Percentiles rank a stretch among this genome's conserved stretches.
Evolutionary conservation across 2,329 filamentous ascomycete species (phyloP).

Genomic region (Hypoxylon sp.): DNA sequence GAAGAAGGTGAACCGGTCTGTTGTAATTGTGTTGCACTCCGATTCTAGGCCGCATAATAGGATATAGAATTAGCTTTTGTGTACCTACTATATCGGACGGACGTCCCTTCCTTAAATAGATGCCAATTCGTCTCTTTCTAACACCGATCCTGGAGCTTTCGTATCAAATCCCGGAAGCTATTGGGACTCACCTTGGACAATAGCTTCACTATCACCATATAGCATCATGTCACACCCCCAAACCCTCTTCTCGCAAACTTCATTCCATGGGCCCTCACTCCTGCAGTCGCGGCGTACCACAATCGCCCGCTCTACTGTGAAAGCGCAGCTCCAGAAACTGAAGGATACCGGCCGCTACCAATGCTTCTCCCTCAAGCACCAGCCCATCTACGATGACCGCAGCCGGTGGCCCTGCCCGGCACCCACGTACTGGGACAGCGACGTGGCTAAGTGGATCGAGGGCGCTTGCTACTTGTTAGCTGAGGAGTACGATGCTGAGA

Average conservation of each 20-base stretch:
- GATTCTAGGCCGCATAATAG: constrained; percentile 22
- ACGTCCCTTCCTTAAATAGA: constrained; percentile 8
- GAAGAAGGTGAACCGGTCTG: neutral
- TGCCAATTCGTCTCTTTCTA: neutral
- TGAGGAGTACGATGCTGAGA: constrained; percentile 59
- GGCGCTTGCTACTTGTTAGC: constrained; percentile 70
- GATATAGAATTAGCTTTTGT: constrained; percentile 11
- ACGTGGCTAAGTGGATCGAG: constrained; percentile 73
- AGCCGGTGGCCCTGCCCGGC: constrained; percentile 70
- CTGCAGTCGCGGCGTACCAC: constrained; percentile 55
- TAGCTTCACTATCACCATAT: neutral
- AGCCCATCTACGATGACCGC: constrained; percentile 66
- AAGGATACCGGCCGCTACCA: constrained; percentile 69
- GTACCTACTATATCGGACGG: constrained; percentile 2
- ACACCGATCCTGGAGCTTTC: neutral
- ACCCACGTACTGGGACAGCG: constrained; percentile 72
- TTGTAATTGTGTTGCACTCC: constrained; percentile 22
- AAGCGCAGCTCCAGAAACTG: constrained; percentile 67
- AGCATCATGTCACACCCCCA: constrained; percentile 66
- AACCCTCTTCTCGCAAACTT: constrained; percentile 55
- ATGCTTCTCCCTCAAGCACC: constrained; percentile 71
- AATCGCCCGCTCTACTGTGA: constrained; percentile 58
- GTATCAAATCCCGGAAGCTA: neutral
- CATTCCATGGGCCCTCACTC: constrained; percentile 56
- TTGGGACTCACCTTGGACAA: neutral